phyloP scores from a whole-genome alignment of 164 flowering plant species.

The Berberis vulgaris region DNA sequence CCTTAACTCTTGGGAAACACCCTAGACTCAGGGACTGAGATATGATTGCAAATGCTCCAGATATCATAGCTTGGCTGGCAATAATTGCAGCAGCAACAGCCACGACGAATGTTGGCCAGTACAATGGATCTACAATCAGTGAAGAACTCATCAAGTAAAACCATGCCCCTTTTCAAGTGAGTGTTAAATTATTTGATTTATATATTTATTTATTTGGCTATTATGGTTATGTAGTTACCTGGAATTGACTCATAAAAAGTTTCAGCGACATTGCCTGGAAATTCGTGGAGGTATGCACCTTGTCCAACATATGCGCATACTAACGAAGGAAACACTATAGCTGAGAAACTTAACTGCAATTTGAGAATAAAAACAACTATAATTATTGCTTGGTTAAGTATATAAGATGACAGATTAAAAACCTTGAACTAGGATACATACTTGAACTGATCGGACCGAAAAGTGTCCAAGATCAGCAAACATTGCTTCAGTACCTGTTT shows the following conservation, averaged over 20 bases:
- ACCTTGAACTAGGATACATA: conserved; percentile 15
- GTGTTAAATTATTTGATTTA: not conserved
- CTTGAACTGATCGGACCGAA: conserved; percentile 55
- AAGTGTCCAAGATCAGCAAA: conserved; percentile 92
- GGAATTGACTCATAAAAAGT: conserved; percentile 54
- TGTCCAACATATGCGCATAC: conserved; percentile 53
- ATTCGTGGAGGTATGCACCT: conserved; percentile 54
- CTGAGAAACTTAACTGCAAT: conserved; percentile 53
- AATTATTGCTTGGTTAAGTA: not conserved
- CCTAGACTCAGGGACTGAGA: conserved; percentile 44
- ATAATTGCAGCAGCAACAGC: conserved; percentile 71
- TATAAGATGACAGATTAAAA: not conserved
- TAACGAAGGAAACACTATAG: conserved; percentile 41
- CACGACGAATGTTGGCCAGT: conserved; percentile 5
- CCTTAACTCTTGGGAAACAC: conserved; percentile 70
- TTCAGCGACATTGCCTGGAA: conserved; percentile 24
- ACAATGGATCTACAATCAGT: no score
- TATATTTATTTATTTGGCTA: not conserved
- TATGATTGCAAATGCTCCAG: conserved; percentile 58
- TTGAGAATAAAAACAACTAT: no score
- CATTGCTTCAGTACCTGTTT: conserved; percentile 88
- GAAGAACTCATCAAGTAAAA: conserved; percentile 8
- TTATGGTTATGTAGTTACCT: conserved; percentile 18
- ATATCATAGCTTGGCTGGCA: conserved; percentile 77
- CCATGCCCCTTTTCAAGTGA: not conserved